A percentile compares a stretch with the other conserved stretches of the same genome.
Evolutionary conservation across 768 basidiomycete genomes (phyloP).

Genomic region (Leccinum disarticulatum): DNA sequence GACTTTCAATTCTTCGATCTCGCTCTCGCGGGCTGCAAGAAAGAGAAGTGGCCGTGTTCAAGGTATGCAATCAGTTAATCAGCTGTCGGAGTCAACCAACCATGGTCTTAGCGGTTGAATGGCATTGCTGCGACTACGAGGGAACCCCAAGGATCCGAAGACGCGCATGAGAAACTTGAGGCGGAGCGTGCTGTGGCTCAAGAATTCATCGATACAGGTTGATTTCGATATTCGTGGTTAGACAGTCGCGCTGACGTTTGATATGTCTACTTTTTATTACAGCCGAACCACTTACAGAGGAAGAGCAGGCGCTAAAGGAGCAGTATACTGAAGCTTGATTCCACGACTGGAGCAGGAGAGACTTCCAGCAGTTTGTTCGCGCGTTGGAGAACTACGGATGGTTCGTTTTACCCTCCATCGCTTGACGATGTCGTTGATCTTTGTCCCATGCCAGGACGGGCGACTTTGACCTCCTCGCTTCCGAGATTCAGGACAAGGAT

Average conservation of each 20-base stretch:
- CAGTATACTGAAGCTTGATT: conserved; percentile 76
- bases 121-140: conserved; percentile 63
- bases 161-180: conserved; percentile 83
- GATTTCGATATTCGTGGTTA: neutral
- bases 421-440: neutral
- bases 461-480: conserved; percentile 64
- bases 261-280: neutral
- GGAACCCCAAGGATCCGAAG: conserved; percentile 67
- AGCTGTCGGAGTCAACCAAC: neutral
- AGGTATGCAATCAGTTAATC: conserved; percentile 39
- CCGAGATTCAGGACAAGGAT: conserved; percentile 83
- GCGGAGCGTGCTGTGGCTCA: conserved; percentile 78
- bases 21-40: no score
- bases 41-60: conserved; percentile 78
- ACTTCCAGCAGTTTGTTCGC: conserved; percentile 89
- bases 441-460: conserved; percentile 48
- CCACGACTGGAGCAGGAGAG: conserved; percentile 87
- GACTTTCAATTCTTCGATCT: conserved; percentile 98
- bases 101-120: conserved; percentile 52
- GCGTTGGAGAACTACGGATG: conserved; percentile 81
- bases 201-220: conserved; percentile 84
- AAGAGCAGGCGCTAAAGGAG: conserved; percentile 82
- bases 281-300: conserved; percentile 92
- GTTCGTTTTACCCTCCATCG: conserved; percentile 39
- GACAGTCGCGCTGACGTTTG: neutral